Evolutionary conservation across 495 filamentous ascomycete species (phyloP), one percentile per base, ranked within the genome.

Genomic region (Penicillium bialowiezense): DNA sequence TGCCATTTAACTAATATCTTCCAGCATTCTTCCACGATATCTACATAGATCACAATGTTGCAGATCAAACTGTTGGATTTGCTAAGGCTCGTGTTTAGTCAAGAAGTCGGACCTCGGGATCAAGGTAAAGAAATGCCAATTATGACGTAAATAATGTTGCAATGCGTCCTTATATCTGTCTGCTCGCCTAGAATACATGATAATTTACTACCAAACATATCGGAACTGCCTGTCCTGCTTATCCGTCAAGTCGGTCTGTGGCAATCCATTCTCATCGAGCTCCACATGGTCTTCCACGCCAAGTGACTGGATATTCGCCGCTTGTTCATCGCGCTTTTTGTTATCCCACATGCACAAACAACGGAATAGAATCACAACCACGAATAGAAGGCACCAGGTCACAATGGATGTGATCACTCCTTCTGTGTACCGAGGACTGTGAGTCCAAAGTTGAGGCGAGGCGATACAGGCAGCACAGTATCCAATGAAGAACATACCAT

Each of bases 401-500:
- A 68, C 60, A 33, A 68, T 59, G 10, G 55, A 51, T 5, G 56
- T 56, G 24, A 66, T 58, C 1, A 68, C 50, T 6, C 65, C 65
- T 17, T 58, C 48, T 0, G 52, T 51, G 35, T 64, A 68, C 10
- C 56, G 48, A 12, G 65, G 65, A 5, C 34, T 37, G 14, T 61
- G 31, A 17, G 54, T 68, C 67, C 67, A 70, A 2, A 64, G 49
- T 43, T 67, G 65, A 5, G 68, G 67, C 0, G 42, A 42, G 2
- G 52, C 58, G 36, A 72, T 72, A 34, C 59, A 61, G 10, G 64
- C 68, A 14, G 54, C 64, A 39, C 63, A 68, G 41, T 70, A 72
- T 0, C 62, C 68, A 28, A 69, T 64, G 50, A 72, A 70, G 34
- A 65, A 70, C 44, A 72, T 44, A 13, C 69, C 64, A 31, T 69